Evolutionary conservation across 805 yeast species (phyloP), one percentile per base, ranked within the genome.

Genomic region (Metahyphopichia silvanorum): DNA sequence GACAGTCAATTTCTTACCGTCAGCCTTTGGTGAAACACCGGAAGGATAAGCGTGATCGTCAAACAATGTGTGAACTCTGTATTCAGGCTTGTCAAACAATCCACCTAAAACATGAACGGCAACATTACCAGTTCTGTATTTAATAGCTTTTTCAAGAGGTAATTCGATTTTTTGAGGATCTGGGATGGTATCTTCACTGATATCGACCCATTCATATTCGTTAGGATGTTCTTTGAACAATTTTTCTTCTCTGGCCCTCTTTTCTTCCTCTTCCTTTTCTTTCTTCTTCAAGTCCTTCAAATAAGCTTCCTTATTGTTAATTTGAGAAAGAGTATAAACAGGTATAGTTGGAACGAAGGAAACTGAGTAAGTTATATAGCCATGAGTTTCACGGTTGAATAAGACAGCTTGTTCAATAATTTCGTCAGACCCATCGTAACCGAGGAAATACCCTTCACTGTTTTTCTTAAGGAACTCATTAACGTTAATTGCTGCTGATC

Each of bases 291-390:
- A 42, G 14, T 59, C 53, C 25, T 55, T 54, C 30, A 69, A 57
- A 39, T 69, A 64, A n/a, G 61, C 60, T 26, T 68, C 63, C 31
- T 71, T 60, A 35, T 74, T 69, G 7, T 60, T 57, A 15, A 76
- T 37, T 53, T 84, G 91, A 17, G 69, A 63, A 18, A 73, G 69
- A 8, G 86, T 69, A 47, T 71, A 77, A 2, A 80, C 79, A 1
- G 86, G 82, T 28, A 77, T 61, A 6, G 76, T 59, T 27, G 93
- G 89, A 31, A 81, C 55, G 55, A 82, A 82, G 2, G 85, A 74
- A 20, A 82, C 62, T 7, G 81, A 70, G 46, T 78, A 76, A 17
- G 51, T 49, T 22, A 84, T 49, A 4, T 52, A 46, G 25, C 87
- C 86, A 37, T 72, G 66, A 22, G 53, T 46, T 24, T 49, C 46